phyloP scores from a whole-genome alignment of 257 asterid genomes.

The Solanum chilense region DNA sequence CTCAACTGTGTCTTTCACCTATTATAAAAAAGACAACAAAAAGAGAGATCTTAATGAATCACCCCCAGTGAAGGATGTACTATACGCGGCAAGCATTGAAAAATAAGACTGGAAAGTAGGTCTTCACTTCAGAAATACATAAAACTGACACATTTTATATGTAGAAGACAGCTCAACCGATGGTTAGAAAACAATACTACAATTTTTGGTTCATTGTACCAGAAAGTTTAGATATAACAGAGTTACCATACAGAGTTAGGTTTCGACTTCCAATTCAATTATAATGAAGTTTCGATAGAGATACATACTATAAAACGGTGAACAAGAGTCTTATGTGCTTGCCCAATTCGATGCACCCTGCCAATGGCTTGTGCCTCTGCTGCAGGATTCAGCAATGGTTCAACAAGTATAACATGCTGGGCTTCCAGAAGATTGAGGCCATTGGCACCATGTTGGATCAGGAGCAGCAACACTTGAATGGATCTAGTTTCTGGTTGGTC shows the following conservation, averaged over 20 bases:
- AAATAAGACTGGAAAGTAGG: background rate
- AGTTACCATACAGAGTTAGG: background rate
- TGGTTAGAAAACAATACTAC: background rate
- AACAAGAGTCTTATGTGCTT: slow-evolving; percentile 69
- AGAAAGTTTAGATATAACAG: background rate
- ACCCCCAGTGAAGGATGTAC: background rate
- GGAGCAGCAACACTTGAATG: slow-evolving; percentile 66
- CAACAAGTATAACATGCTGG: slow-evolving; percentile 89
- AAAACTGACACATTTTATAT: background rate
- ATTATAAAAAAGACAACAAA: slow-evolving; percentile 1
- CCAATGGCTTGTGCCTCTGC: slow-evolving; percentile 99
- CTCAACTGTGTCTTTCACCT: slow-evolving; percentile 90
- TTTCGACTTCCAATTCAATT: background rate
- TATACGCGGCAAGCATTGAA: background rate
- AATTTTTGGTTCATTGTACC: background rate
- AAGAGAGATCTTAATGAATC: background rate
- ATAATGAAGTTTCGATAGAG: background rate
- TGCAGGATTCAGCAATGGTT: slow-evolving; percentile 93
- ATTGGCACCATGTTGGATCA: slow-evolving; percentile 92
- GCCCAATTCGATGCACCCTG: slow-evolving; percentile 96
- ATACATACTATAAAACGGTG: slow-evolving; percentile 85
- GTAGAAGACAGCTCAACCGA: background rate
- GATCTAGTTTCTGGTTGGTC: slow-evolving; percentile 24
- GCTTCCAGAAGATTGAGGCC: slow-evolving; percentile 97
- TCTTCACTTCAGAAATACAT: background rate